Percentiles rank a stretch among this genome's conserved stretches.
Evolutionary conservation across 2,329 filamentous ascomycete species (phyloP).

Genomic region (Calonectria pauciramosa): DNA sequence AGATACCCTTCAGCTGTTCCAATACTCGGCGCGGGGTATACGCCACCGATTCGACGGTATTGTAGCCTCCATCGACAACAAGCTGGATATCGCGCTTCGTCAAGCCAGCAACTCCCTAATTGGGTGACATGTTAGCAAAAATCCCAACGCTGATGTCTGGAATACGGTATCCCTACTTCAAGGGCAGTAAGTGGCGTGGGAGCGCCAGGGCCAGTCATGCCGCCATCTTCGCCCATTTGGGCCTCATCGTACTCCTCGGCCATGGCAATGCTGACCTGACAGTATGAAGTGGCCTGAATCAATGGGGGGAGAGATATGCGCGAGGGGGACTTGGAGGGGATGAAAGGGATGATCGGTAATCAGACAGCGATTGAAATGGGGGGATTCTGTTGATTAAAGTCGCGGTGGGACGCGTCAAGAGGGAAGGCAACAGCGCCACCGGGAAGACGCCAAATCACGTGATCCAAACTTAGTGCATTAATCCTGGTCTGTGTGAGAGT

Average conservation of each 20-base stretch:
- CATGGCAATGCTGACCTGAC: conserved; percentile 51
- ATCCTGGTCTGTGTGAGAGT: background rate
- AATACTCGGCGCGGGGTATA: conserved; percentile 88
- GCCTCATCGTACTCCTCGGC: conserved; percentile 75
- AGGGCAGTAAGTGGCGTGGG: conserved; percentile 89
- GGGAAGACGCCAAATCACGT: conserved; percentile 56
- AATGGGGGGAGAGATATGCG: background rate
- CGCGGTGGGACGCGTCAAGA: conserved; percentile 53
- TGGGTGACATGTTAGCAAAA: conserved; percentile 24
- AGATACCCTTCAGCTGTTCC: conserved; percentile 98
- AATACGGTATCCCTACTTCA: conserved; percentile 72
- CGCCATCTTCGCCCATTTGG: conserved; percentile 76
- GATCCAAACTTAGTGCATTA: conserved; percentile 28
- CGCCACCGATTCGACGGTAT: conserved; percentile 95
- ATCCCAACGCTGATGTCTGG: background rate
- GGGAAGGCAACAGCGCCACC: conserved; percentile 43
- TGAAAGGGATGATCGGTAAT: conserved; percentile 27
- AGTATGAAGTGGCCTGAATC: background rate
- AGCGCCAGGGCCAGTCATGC: conserved; percentile 87
- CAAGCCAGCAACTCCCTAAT: conserved; percentile 85
- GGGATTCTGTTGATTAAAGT: conserved; percentile 40
- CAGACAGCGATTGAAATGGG: conserved; percentile 31
- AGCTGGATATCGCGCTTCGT: conserved; percentile 97
- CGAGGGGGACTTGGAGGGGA: background rate
- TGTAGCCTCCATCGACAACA: conserved; percentile 90